phyloP scores from a whole-genome alignment of 2,329 filamentous ascomycete species.

The Monilinia fructigena region DNA sequence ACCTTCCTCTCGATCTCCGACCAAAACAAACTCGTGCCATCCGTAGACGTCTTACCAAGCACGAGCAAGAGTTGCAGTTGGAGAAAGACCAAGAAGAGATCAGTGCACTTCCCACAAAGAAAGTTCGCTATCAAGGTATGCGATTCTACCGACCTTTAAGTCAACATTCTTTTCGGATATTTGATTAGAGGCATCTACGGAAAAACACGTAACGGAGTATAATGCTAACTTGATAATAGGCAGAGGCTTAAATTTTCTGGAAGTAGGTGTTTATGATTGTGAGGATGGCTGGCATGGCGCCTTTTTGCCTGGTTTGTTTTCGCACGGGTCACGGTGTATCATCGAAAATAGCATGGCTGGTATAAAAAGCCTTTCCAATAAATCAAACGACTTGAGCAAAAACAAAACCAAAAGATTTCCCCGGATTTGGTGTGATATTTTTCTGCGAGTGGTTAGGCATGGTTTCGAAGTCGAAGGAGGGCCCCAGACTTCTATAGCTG shows the following conservation, averaged over 20 bases:
- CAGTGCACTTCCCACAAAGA: conserved; percentile 94
- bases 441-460: conserved; percentile 17
- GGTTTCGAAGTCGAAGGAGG: conserved; percentile 5
- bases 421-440: conserved; percentile 23
- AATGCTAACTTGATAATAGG: conserved; percentile 32
- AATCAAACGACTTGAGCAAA: conserved; percentile 39
- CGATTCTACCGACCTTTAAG: background rate
- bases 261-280: conserved; percentile 33
- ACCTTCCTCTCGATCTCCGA: conserved; percentile 96
- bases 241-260: conserved; percentile 37
- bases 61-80: conserved; percentile 81
- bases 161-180: background rate
- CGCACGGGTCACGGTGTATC: conserved; percentile 36
- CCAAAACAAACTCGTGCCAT: conserved; percentile 98
- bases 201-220: background rate
- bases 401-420: conserved; percentile 18
- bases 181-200: background rate
- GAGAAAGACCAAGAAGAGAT: conserved; percentile 98
- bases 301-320: conserved; percentile 30
- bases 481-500: conserved; percentile 6
- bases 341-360: conserved; percentile 40
- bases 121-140: conserved; percentile 95
- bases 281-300: conserved; percentile 31
- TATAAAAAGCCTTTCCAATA: conserved; percentile 36
- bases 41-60: conserved; percentile 87